Percentiles rank a stretch among this genome's conserved stretches.
These are phyloP conservation scores for Spergularia azorica DNA, from an alignment of 179 eudicot species.

Conservation along the genomic window DNA sequence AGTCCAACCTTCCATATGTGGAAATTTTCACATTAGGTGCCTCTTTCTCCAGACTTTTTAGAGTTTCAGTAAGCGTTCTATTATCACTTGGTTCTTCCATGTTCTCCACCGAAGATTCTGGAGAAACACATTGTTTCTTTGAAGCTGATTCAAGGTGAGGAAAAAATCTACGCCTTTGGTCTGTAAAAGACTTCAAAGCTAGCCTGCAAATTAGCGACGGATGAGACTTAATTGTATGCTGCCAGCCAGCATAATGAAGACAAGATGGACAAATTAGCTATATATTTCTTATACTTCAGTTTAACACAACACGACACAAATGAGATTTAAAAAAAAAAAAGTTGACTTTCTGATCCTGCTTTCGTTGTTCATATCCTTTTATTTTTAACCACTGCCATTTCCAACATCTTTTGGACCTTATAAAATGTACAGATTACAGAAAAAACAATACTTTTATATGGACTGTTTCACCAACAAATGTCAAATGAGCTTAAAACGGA, in stretches of 20 bases:
- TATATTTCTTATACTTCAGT: neutral
- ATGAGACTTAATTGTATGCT: slow-evolving; percentile 9
- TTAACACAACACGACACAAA: neutral
- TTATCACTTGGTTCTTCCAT: slow-evolving; percentile 56
- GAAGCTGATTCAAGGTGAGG: slow-evolving; percentile 73
- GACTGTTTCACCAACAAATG: too few relatives aligned
- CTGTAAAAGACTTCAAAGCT: slow-evolving; percentile 91
- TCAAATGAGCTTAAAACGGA: too few relatives aligned
- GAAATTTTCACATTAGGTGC: slow-evolving; percentile 52
- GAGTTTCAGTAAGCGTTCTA: slow-evolving; percentile 52
- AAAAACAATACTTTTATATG: too few relatives aligned
- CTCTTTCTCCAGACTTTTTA: slow-evolving; percentile 62
- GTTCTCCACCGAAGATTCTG: slow-evolving; percentile 38
- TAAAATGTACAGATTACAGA: too few relatives aligned
- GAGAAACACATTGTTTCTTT: slow-evolving; percentile 64
- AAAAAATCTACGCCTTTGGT: slow-evolving; percentile 83
- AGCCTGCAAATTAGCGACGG: slow-evolving; percentile 48
- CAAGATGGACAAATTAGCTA: neutral
- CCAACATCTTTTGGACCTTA: too few relatives aligned
- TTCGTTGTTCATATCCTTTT: neutral
- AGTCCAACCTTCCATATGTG: slow-evolving; percentile 75
- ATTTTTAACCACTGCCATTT: neutral
- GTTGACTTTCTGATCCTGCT: neutral
- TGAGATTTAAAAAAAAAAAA: neutral
- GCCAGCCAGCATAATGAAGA: slow-evolving; percentile 1